Percentiles rank a stretch among this genome's conserved stretches.
These are phyloP conservation scores for Pezicula neosporulosa DNA, from an alignment of 2,329 filamentous ascomycete species.

Conservation along the genomic window DNA sequence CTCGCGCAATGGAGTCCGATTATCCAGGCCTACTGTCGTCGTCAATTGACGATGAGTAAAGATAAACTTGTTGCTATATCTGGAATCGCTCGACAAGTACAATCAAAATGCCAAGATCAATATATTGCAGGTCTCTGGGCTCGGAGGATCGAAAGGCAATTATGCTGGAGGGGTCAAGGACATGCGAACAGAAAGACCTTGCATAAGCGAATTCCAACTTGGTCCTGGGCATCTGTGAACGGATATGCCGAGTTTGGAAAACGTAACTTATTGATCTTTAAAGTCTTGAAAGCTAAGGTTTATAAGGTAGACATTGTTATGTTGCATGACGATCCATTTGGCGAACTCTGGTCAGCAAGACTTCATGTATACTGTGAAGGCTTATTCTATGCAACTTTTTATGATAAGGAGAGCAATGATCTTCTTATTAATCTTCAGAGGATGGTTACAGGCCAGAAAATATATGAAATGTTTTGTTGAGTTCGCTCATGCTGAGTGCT, in stretches of 20 bases:
- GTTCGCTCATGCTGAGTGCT: too few species aligned
- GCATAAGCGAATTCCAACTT: background rate
- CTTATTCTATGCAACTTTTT: too few species aligned
- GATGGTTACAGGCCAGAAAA: too few species aligned
- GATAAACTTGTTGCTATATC: background rate
- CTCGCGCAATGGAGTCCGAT: background rate
- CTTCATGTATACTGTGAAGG: too few species aligned
- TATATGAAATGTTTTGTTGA: too few species aligned
- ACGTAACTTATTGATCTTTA: background rate
- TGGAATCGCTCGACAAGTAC: background rate
- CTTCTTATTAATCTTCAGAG: too few species aligned
- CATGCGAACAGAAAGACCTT: background rate
- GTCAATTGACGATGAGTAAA: background rate
- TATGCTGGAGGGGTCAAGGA: background rate
- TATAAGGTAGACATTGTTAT: too few species aligned
- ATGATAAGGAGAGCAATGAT: too few species aligned
- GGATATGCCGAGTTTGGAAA: background rate
- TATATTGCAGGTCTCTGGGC: background rate
- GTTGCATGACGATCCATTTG: too few species aligned
- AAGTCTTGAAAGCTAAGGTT: background rate
- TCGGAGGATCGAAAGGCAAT: background rate
- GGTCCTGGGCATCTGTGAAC: background rate
- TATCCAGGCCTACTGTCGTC: background rate
- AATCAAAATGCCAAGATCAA: too few species aligned
- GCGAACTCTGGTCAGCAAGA: too few species aligned